Percentiles rank a stretch among this genome's conserved stretches.
phyloP scores from a whole-genome alignment of 768 basidiomycete species.

The Candolleomyces eurysporus region DNA sequence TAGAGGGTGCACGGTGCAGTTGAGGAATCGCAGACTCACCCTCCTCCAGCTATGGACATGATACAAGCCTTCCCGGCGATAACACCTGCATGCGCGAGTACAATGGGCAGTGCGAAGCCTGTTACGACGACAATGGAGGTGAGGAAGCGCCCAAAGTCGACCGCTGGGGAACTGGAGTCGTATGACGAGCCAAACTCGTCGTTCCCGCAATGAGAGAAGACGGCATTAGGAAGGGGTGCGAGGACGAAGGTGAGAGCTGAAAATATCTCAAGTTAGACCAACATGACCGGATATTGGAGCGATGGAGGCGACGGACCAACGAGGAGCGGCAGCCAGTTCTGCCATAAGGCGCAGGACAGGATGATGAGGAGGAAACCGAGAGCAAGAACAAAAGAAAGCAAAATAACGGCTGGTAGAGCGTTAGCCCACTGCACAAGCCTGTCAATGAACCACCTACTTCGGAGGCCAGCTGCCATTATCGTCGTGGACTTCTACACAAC shows the following conservation, averaged over 20 bases:
- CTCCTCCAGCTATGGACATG: constrained; percentile 96
- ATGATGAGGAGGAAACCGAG: constrained; percentile 98
- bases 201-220: constrained; percentile 89
- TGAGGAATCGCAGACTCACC: constrained; percentile 43
- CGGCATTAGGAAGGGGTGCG: constrained; percentile 91
- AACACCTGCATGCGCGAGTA: constrained; percentile 88
- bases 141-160: constrained; percentile 94
- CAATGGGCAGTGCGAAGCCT: constrained; percentile 89
- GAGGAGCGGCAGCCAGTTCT: constrained; percentile 95
- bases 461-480: constrained; percentile 65
- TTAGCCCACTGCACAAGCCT: background rate
- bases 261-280: constrained; percentile 3
- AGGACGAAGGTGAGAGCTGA: constrained; percentile 91
- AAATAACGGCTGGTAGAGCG: constrained; percentile 73
- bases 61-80: constrained; percentile 81
- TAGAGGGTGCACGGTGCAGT: constrained; percentile 4
- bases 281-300: background rate
- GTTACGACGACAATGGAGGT: constrained; percentile 89
- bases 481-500: background rate
- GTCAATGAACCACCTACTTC: constrained; percentile 48
- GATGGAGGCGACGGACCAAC: constrained; percentile 67
- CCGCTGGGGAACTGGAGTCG: constrained; percentile 55
- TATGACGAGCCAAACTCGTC: constrained; percentile 87
- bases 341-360: constrained; percentile 92
- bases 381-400: constrained; percentile 95